Base-by-base conservation (phyloP, 1,284 basidiomycete genomes). In the Sporisorium scitamineum region DNA sequence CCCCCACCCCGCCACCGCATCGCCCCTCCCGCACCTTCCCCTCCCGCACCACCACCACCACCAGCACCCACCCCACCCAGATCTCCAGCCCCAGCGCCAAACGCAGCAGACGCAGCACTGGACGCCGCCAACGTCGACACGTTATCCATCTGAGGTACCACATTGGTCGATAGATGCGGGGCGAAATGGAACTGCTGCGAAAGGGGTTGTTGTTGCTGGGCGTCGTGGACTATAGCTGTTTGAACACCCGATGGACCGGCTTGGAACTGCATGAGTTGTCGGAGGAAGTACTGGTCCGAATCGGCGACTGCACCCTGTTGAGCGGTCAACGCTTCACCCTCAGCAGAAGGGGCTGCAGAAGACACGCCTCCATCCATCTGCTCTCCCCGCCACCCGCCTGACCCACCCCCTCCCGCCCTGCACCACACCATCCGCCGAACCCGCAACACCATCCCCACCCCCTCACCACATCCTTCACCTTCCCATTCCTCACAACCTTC, bases 231-330 rank as follows among this genome's bases (percentile, higher is more conserved):
- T 27, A 71, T 65, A 3, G 69, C 66, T 1, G 74, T 68, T 24
- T 78, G 76, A 2, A 78, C 76, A 8, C 76, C 71, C 5, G 57
- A 61, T 2, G 76, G 76, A 0, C 76, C 76, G 0, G 76, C 71
- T 61, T 78, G 76, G 44, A 78, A 78, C 42, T 70, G 74, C 69
- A 76, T 68, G 11, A 68, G 48, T n/a, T 69, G 68, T 13, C 64
- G 73, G 3, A 72, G 53, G 56, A 60, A 67, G 54, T 70, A 56
- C 13, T 61, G 56, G 39, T 70, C 63, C 24, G 62, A 45, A 5
- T 66, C 70, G 34, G 47, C 20, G 13, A 14, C 50, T 22, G 6
- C 39, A 31, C 50, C 53, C 2, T 34, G n/a, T n/a, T n/a, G 44
- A 7, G 24, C 45, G 2, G 37, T 2, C 27, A 55, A 8, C 11